phyloP scores from a whole-genome alignment of 768 basidiomycete genomes.

The Russula brevipes region DNA sequence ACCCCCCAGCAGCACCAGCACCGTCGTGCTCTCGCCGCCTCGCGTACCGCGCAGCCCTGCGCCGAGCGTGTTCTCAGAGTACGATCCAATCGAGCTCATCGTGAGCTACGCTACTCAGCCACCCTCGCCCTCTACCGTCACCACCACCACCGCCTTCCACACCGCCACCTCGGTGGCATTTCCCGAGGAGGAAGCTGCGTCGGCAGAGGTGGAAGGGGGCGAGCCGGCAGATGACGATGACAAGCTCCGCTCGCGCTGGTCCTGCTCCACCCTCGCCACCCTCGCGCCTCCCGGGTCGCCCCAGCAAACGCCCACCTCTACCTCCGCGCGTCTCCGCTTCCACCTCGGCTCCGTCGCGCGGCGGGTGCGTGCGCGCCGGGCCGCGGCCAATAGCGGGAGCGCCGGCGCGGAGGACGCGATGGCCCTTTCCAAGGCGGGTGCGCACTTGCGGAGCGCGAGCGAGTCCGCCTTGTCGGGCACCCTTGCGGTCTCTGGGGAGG shows the following conservation, averaged over 20 bases:
- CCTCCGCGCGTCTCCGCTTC: constrained; percentile 29
- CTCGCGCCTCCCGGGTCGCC: constrained; percentile 27
- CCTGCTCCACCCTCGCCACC: constrained; percentile 52
- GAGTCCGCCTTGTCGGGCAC: neutral
- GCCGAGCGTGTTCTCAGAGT: constrained; percentile 4
- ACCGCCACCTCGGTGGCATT: neutral
- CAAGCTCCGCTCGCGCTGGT: constrained; percentile 60
- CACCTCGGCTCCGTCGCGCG: constrained; percentile 25
- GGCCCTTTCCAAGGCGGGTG: neutral
- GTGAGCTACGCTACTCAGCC: neutral
- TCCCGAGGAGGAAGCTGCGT: constrained; percentile 25
- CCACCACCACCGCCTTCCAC: neutral
- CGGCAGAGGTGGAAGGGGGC: neutral
- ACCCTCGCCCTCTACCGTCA: neutral
- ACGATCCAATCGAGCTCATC: constrained; percentile 13
- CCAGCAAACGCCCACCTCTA: constrained; percentile 9
- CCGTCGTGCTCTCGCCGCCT: constrained; percentile 25
- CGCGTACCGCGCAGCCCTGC: constrained; percentile 16
- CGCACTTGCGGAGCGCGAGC: constrained; percentile 9
- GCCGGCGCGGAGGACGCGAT: neutral
- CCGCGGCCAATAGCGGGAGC: neutral
- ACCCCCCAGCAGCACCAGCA: constrained; percentile 27
- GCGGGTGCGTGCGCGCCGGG: constrained; percentile 8
- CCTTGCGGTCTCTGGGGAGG: neutral
- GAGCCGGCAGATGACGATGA: constrained; percentile 9